Conservation (phyloP, 2,329 filamentous ascomycete genomes). For the Claviceps digitariae region DNA sequence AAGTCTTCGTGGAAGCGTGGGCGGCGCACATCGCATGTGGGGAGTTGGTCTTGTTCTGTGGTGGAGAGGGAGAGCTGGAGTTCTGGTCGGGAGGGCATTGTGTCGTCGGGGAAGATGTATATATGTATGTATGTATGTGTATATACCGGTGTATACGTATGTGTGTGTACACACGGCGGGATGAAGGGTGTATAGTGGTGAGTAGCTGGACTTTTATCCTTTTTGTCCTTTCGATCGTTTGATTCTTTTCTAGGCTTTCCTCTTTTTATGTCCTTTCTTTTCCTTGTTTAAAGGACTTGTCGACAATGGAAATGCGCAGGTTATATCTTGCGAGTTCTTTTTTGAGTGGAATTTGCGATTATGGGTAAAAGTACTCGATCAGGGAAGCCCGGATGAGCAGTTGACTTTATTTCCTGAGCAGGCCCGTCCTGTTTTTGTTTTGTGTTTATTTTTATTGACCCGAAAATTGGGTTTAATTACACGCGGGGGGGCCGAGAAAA, state of each 20-base stretch:
- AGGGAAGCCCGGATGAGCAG: background rate
- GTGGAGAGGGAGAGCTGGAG: conserved; percentile 4
- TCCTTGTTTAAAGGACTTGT: too few relatives aligned
- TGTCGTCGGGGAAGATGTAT: background rate
- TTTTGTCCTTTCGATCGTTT: background rate
- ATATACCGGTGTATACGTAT: background rate
- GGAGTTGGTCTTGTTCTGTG: background rate
- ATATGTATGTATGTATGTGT: background rate
- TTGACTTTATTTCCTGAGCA: background rate
- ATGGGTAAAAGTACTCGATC: background rate
- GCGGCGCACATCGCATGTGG: conserved; percentile 10
- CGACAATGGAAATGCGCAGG: too few relatives aligned
- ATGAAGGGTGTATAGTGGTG: background rate
- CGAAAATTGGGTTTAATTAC: background rate
- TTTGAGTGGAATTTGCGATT: too few relatives aligned
- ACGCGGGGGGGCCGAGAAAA: background rate
- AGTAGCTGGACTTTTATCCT: background rate
- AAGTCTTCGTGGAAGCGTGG: conserved; percentile 26
- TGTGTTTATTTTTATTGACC: background rate
- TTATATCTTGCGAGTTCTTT: background rate
- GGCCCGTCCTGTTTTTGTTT: background rate
- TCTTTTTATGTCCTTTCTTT: background rate
- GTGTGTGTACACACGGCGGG: background rate
- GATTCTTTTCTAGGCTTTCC: background rate
- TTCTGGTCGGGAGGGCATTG: conserved; percentile 16